Percentiles rank a stretch among this genome's conserved stretches.
Conservation (phyloP, 768 basidiomycete species). For the Austroboletus eburneus region DNA sequence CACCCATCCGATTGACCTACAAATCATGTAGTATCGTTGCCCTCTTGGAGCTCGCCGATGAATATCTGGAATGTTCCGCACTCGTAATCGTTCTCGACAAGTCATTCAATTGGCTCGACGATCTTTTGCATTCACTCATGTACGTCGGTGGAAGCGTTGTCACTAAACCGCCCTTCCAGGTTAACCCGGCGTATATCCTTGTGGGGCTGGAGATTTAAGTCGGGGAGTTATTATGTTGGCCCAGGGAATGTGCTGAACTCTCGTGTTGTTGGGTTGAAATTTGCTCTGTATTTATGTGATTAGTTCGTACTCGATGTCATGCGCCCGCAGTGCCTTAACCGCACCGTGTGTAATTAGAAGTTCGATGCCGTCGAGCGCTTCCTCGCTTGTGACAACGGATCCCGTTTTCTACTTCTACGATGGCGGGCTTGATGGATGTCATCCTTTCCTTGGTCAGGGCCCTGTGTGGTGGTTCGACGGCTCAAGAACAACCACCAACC, state of each 20-base stretch:
- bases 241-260: constrained; percentile 26
- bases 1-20: constrained; percentile 3
- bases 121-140: constrained; percentile 84
- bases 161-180: constrained; percentile 72
- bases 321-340: too few species aligned
- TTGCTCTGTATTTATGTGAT: constrained; percentile 4
- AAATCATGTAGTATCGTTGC: constrained; percentile 65
- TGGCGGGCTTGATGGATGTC: constrained; percentile 26
- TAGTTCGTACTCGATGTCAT: constrained; percentile 1
- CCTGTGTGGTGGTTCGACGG: constrained; percentile 23
- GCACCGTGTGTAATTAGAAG: too few species aligned
- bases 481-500: constrained; percentile 8
- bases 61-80: constrained; percentile 70
- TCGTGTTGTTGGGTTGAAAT: constrained; percentile 26
- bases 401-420: background rate
- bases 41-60: constrained; percentile 83
- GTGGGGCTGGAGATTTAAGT: constrained; percentile 79
- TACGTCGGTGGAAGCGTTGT: constrained; percentile 88
- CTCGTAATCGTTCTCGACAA: constrained; percentile 80
- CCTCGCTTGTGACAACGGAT: background rate
- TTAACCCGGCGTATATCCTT: constrained; percentile 73
- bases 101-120: constrained; percentile 63
- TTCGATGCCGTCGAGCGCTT: background rate
- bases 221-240: constrained; percentile 7
- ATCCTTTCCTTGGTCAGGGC: constrained; percentile 19